Base-by-base conservation (phyloP, 495 filamentous ascomycete genomes). In the Xylaria bambusicola region DNA sequence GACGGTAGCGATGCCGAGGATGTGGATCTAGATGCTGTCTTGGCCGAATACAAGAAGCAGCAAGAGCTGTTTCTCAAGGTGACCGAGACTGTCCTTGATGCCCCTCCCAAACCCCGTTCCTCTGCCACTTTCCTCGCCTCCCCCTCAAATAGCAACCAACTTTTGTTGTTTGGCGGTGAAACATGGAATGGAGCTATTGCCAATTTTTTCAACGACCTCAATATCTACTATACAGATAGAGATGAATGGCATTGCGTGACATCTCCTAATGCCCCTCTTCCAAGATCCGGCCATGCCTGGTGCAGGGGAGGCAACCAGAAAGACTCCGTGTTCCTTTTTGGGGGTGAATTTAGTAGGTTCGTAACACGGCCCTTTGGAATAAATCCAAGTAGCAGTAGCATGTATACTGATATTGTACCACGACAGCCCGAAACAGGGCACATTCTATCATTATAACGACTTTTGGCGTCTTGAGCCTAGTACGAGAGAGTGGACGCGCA, bases 391-490 rank as follows among this genome's bases (percentile, higher is more conserved):
- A 84, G 2, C 86, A 81, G 8, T 24, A 56, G 35, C 57, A 47
- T 23, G 26, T 24, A 50, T 44, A n/a, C 56, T 58, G 47, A 58
- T 44, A 15, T 15, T 10, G 26, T 42, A 24, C 20, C 24, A 40
- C 36, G 18, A 58, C 58, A 71, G 68, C 46, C 94, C 94, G 1
- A 98, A 97, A 67, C 94, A 98, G 71, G 94, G 94, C 3, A 98
- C 93, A 1, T 98, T 98, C 70, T 97, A 98, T 69, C 94, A 98
- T 66, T 98, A 98, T 76, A 96, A 96, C 71, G 94, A 97, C 69
- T 97, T 98, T 70, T 98, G 94, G 94, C 82, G 89, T 29, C 85
- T 97, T 35, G 91, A 97, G 52, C 85, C 91, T 0, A 78, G 82
- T 6, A 83, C 86, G 0, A 81, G 90, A 56, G 94, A 98, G 76